Evolutionary conservation across 371 early-diverging fungal genomes (phyloP).

Genomic region (Mucor sp.): DNA sequence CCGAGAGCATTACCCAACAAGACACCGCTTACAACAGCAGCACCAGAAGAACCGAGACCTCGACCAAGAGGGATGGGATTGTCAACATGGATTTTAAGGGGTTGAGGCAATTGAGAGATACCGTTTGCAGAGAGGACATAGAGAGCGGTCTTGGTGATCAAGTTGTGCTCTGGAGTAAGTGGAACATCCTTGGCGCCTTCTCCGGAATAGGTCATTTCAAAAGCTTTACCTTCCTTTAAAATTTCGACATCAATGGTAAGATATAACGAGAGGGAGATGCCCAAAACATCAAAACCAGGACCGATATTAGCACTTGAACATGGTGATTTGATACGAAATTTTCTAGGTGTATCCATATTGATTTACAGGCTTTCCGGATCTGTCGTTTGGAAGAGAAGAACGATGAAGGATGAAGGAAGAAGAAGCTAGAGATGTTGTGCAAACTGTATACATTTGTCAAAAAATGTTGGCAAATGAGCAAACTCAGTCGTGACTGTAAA

Average conservation of each 20-base stretch:
- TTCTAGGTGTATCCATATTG: slow-evolving; percentile 39
- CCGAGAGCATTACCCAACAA: slow-evolving; percentile 80
- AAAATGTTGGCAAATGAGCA: slow-evolving; percentile 1
- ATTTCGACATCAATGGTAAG: slow-evolving; percentile 69
- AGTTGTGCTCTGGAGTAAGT: slow-evolving; percentile 76
- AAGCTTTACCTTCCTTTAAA: slow-evolving; percentile 22
- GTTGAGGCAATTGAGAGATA: slow-evolving; percentile 54
- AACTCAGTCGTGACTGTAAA: slow-evolving; percentile 11
- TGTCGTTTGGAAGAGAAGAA: slow-evolving; percentile 3
- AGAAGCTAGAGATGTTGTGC: not conserved
- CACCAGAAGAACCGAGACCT: slow-evolving; percentile 94
- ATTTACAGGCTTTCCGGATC: not conserved
- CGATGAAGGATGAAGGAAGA: not conserved
- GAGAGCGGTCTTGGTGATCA: slow-evolving; percentile 88
- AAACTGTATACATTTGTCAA: not conserved
- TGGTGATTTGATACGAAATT: slow-evolving; percentile 82
- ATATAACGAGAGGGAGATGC: slow-evolving; percentile 86
- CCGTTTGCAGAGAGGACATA: slow-evolving; percentile 80
- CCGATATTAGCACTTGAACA: slow-evolving; percentile 96
- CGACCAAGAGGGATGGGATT: slow-evolving; percentile 95
- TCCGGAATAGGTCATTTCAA: slow-evolving; percentile 77
- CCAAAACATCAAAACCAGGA: slow-evolving; percentile 95
- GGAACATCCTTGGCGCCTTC: slow-evolving; percentile 81
- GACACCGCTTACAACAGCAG: slow-evolving; percentile 96
- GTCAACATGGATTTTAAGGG: slow-evolving; percentile 69